Evolutionary conservation across 495 filamentous ascomycete genomes (phyloP).

Genomic region (Xylaria bambusicola): DNA sequence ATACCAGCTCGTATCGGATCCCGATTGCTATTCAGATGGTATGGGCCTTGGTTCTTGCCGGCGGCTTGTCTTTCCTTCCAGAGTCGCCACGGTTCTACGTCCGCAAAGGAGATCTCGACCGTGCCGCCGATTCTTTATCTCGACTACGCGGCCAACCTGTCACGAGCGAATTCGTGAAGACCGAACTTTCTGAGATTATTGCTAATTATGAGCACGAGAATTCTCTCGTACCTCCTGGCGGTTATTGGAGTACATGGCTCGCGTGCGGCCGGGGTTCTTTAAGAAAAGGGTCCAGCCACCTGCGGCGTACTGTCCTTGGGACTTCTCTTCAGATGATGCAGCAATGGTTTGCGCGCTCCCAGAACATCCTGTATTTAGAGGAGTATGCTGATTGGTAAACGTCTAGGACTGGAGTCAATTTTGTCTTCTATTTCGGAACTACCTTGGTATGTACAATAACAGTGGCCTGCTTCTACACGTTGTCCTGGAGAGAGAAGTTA

Average conservation of each 20-base stretch:
- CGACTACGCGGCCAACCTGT: slow-evolving; percentile 67
- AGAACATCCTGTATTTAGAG: too few relatives aligned
- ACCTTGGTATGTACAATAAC: slow-evolving; percentile 49
- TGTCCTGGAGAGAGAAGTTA: not conserved
- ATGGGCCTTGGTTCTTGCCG: slow-evolving; percentile 67
- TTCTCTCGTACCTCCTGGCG: slow-evolving; percentile 60
- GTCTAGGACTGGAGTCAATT: slow-evolving; percentile 88
- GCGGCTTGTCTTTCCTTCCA: slow-evolving; percentile 62
- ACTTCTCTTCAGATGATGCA: slow-evolving; percentile 72
- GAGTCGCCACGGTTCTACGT: slow-evolving; percentile 84
- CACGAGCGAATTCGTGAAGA: slow-evolving; percentile 64
- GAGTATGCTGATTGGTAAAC: too few relatives aligned
- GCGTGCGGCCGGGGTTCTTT: slow-evolving; percentile 66
- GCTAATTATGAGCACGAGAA: slow-evolving; percentile 82
- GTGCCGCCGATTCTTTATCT: slow-evolving; percentile 62
- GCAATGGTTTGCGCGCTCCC: too few relatives aligned
- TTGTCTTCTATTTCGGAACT: slow-evolving; percentile 89
- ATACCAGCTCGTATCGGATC: slow-evolving; percentile 70
- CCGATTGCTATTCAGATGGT: slow-evolving; percentile 69
- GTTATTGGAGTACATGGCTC: slow-evolving; percentile 67
- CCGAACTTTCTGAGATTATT: slow-evolving; percentile 77
- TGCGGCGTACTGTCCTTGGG: slow-evolving; percentile 76
- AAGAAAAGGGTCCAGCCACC: slow-evolving; percentile 56
- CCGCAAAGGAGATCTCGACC: slow-evolving; percentile 66
- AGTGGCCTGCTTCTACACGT: not conserved